Percentiles rank a stretch among this genome's conserved stretches.
Conservation (phyloP, 106 monocot species). For the Dioscorea zingiberensis region DNA sequence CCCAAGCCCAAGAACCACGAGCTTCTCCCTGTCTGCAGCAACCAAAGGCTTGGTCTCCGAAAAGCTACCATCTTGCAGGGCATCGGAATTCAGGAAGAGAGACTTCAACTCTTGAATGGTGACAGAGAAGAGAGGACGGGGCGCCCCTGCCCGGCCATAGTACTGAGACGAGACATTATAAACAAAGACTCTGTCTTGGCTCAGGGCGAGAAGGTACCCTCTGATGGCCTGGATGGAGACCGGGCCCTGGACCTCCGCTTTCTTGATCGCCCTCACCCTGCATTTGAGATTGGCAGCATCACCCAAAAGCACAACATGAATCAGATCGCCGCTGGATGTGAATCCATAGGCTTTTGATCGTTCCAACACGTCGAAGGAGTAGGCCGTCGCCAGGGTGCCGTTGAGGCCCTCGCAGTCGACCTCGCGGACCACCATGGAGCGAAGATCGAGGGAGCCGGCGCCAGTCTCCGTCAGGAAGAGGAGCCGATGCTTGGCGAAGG, state of each 20-base stretch:
- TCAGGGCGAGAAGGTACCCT: constrained; percentile 72
- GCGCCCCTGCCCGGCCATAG: constrained; percentile 63
- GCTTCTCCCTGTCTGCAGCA: constrained; percentile 69
- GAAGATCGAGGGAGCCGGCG: constrained; percentile 74
- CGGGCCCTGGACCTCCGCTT: constrained; percentile 59
- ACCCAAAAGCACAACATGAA: constrained; percentile 63
- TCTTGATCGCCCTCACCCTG: constrained; percentile 59
- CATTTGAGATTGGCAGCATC: constrained; percentile 72
- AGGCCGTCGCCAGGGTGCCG: constrained; percentile 48
- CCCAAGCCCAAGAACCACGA: constrained; percentile 67
- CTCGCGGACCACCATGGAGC: constrained; percentile 69
- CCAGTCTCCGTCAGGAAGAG: constrained; percentile 81
- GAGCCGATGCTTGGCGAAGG: constrained; percentile 71
- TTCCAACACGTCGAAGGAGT: constrained; percentile 67
- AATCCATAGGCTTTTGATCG: constrained; percentile 86
- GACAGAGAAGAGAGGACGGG: constrained; percentile 60
- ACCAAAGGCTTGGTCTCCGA: constrained; percentile 42
- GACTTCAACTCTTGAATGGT: constrained; percentile 64
- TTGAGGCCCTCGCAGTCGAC: constrained; percentile 82
- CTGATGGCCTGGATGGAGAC: constrained; percentile 58
- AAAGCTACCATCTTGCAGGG: constrained; percentile 8
- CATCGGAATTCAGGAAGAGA: constrained; percentile 26
- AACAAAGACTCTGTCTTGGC: constrained; percentile 47
- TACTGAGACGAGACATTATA: constrained; percentile 86
- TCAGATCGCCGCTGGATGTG: constrained; percentile 54